phyloP scores from a whole-genome alignment of 768 basidiomycete genomes.

The Panus rudis region DNA sequence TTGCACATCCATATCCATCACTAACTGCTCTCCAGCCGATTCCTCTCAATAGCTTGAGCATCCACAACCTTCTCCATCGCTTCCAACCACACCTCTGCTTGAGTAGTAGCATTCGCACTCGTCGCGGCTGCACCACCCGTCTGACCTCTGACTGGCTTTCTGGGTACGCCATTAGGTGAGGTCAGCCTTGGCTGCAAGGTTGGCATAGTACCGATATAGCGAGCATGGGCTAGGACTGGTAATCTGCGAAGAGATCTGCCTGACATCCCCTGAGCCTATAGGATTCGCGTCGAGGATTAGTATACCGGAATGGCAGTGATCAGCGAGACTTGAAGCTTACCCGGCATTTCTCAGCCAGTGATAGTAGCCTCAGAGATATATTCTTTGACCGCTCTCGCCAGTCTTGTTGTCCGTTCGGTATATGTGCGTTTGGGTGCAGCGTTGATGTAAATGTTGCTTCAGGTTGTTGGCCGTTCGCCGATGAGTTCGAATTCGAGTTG shows the following conservation, averaged over 20 bases:
- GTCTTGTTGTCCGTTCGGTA: not conserved
- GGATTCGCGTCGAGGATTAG: not conserved
- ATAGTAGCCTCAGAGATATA: conserved; percentile 51
- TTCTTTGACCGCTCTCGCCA: conserved; percentile 38
- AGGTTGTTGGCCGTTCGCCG: not conserved
- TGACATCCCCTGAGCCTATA: conserved; percentile 73
- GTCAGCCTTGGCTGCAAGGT: conserved; percentile 1
- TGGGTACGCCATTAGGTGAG: not conserved
- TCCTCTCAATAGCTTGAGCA: conserved; percentile 47
- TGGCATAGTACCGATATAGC: conserved; percentile 57
- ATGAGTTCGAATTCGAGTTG: conserved; percentile 1
- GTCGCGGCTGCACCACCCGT: not conserved
- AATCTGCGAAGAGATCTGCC: conserved; percentile 87
- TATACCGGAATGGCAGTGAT: not conserved
- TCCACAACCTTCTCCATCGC: conserved; percentile 77
- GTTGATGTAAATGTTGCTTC: conserved; percentile 17
- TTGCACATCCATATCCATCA: no score
- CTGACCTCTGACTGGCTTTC: conserved; percentile 1
- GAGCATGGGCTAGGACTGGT: conserved; percentile 90
- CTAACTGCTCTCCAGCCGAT: conserved; percentile 33
- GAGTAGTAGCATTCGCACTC: conserved; percentile 21
- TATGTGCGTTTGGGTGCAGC: conserved; percentile 22
- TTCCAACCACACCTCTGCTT: conserved; percentile 70
- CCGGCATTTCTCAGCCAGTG: conserved; percentile 70
- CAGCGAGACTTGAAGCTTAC: conserved; percentile 38